phyloP scores from a whole-genome alignment of 129 eudicot species.

The Flaveria bidentis region DNA sequence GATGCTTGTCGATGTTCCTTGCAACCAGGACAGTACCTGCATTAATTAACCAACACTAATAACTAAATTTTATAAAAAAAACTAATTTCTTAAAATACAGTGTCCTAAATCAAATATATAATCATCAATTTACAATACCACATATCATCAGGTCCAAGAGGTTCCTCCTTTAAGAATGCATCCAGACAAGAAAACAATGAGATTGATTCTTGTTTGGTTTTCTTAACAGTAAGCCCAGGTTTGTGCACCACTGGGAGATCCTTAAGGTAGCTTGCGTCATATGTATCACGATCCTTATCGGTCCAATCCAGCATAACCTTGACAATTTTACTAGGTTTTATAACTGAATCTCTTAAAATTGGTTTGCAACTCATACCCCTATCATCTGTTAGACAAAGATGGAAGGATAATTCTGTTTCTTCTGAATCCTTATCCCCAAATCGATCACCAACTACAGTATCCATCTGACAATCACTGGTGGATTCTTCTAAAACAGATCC shows the following conservation, averaged over 20 bases:
- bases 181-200: slow-evolving; percentile 95
- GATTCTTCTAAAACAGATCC: slow-evolving; percentile 49
- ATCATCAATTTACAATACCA: slow-evolving; percentile 51
- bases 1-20: slow-evolving; percentile 93
- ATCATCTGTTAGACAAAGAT: slow-evolving; percentile 56
- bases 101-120: slow-evolving; percentile 5
- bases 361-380: slow-evolving; percentile 60
- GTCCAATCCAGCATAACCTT: slow-evolving; percentile 87
- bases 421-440: slow-evolving; percentile 42
- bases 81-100: not conserved
- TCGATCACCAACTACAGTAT: slow-evolving; percentile 30
- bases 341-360: slow-evolving; percentile 52
- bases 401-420: slow-evolving; percentile 54
- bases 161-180: slow-evolving; percentile 96
- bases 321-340: slow-evolving; percentile 44
- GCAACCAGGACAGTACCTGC: slow-evolving; percentile 98
- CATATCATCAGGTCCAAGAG: slow-evolving; percentile 99
- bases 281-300: slow-evolving; percentile 57
- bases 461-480: slow-evolving; percentile 37
- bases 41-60: not conserved
- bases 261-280: slow-evolving; percentile 76
- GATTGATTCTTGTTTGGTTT: slow-evolving; percentile 90
- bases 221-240: slow-evolving; percentile 60
- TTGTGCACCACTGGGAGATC: slow-evolving; percentile 89
- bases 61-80: not conserved